Conservation (phyloP, 768 basidiomycete species). For the Imleria badia region DNA sequence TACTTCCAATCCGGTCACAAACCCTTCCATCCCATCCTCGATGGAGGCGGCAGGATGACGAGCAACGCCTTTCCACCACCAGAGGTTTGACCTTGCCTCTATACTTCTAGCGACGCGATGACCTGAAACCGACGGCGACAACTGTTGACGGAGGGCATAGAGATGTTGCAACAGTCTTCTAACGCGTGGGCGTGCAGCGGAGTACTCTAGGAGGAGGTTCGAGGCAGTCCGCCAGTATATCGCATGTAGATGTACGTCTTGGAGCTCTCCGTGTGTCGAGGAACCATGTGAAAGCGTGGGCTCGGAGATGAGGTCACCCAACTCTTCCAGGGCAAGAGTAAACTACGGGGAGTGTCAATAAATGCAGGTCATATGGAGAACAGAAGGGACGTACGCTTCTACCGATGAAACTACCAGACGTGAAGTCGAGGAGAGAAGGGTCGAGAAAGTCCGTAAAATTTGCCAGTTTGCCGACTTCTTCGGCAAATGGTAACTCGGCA, state of each 20-base stretch:
- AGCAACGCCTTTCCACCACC: conserved; percentile 10
- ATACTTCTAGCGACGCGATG: neutral
- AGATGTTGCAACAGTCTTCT: conserved; percentile 17
- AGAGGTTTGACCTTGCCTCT: neutral
- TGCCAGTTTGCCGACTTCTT: conserved; percentile 6
- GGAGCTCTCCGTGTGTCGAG: neutral
- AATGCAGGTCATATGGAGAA: neutral
- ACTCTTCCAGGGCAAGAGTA: conserved; percentile 31
- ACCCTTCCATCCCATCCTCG: conserved; percentile 9
- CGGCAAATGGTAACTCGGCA: neutral
- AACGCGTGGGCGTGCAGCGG: conserved; percentile 25
- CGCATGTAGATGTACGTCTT: conserved; percentile 19
- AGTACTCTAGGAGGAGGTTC: conserved; percentile 34
- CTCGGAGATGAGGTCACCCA: conserved; percentile 18
- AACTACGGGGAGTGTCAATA: conserved; percentile 18
- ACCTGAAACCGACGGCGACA: conserved; percentile 2
- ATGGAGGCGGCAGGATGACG: neutral
- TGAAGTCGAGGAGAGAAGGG: conserved; percentile 25
- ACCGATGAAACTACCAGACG: conserved; percentile 26
- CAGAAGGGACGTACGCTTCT: conserved; percentile 23
- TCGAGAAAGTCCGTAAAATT: conserved; percentile 24
- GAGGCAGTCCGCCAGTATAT: conserved; percentile 32
- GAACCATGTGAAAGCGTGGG: neutral
- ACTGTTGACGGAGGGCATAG: conserved; percentile 11
- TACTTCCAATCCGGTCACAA: conserved; percentile 23